Evolutionary conservation across 768 basidiomycete species (phyloP), one percentile per base, ranked within the genome.

Genomic region (Collybia mongolica): DNA sequence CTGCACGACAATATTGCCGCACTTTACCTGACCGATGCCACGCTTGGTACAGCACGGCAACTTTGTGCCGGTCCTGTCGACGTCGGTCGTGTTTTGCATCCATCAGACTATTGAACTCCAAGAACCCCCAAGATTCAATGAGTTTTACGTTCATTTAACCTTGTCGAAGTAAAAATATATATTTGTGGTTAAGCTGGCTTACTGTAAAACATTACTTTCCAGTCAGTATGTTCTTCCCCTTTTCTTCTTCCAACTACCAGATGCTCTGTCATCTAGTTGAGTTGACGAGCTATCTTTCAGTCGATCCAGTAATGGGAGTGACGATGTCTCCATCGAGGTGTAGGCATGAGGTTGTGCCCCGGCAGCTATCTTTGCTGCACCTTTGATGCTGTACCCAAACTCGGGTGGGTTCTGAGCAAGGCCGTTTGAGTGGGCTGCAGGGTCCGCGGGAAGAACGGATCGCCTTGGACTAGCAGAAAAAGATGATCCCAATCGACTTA

Each of bases 331-430:
- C 9, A 40, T 36, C 2, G 45, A 38, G 24, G 23, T 40, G 32
- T 14, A 14, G 14, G 14, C 2, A 9, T 32, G 32, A 32, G 11
- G 32, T 38, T 54, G 46, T 39, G 17, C 45, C 12, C 40, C 42
- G 42, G 49, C 44, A 39, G 39, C 39, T 39, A 53, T 42, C 29
- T 44, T 54, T 15, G 80, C 81, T 20, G 81, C 81, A 44, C 81
- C 81, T 56, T 75, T 80, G 55, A 82, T 82, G 54, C 76, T 80
- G 54, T 65, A 75, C 36, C 77, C 80, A n/a, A 32, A 32, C 11
- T 67, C 69, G 37, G 62, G 60, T 9, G 73, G 72, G 54, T 57
- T 43, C 8, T 38, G 38, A 32, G 7, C 7, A 7, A 32, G 32
- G 14, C 14, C 11, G 32, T 32, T 32, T 32, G 20, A 35, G 18